Conservation (phyloP, 202 grass and related monocot species). For the Setaria italica region DNA sequence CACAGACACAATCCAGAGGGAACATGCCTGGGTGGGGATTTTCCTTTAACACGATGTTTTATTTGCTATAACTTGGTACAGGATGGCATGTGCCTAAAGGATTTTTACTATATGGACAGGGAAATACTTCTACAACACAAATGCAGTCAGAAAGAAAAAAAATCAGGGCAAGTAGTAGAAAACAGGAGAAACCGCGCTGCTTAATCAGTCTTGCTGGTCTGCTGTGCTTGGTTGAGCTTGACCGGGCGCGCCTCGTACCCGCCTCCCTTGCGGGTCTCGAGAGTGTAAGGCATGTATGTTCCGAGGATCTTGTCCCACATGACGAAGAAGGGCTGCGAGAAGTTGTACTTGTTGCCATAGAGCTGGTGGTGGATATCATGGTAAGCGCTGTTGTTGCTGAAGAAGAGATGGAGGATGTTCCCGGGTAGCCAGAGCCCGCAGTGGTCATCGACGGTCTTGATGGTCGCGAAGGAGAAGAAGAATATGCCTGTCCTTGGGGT, state of each 20-base stretch:
- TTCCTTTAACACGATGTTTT: slow-evolving; percentile 43
- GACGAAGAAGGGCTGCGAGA: slow-evolving; percentile 75
- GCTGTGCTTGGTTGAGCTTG: slow-evolving; percentile 47
- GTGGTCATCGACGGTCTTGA: slow-evolving; percentile 80
- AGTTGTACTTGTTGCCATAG: slow-evolving; percentile 86
- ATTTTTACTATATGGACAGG: slow-evolving; percentile 58
- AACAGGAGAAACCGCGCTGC: not conserved
- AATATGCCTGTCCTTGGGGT: slow-evolving; percentile 69
- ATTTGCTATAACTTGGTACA: slow-evolving; percentile 68
- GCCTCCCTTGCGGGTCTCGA: slow-evolving; percentile 75
- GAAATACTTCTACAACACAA: slow-evolving; percentile 47
- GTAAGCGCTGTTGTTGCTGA: slow-evolving; percentile 81
- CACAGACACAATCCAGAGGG: slow-evolving; percentile 5
- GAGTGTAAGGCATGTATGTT: slow-evolving; percentile 73
- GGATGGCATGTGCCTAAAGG: slow-evolving; percentile 34
- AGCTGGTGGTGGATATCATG: slow-evolving; percentile 86
- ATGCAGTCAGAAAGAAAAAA: slow-evolving; percentile 43
- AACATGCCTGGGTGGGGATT: slow-evolving; percentile 19
- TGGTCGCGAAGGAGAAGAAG: slow-evolving; percentile 80
- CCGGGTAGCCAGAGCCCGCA: slow-evolving; percentile 69
- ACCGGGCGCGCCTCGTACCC: slow-evolving; percentile 61
- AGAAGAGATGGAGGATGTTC: slow-evolving; percentile 68
- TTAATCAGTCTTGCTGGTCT: slow-evolving; percentile 59
- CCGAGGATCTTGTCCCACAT: slow-evolving; percentile 82
- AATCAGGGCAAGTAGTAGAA: slow-evolving; percentile 23